A percentile compares a stretch with the other conserved stretches of the same genome.
Evolutionary conservation across 495 filamentous ascomycete genomes (phyloP).

Genomic region (Choiromyces venosus): DNA sequence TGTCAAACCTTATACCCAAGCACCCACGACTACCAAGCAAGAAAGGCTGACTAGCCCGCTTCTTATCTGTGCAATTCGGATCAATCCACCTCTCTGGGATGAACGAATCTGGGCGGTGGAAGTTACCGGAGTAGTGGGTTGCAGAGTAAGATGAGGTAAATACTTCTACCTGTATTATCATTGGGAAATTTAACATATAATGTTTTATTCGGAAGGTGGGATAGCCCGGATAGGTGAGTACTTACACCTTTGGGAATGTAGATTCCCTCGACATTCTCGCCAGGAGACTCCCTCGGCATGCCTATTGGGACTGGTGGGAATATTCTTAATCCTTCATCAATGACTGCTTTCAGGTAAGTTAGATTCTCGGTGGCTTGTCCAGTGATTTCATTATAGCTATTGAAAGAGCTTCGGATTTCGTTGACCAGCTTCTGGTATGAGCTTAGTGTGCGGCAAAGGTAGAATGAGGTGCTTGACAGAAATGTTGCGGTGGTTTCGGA

Average conservation of each 20-base stretch:
- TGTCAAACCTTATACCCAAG: constrained; percentile 42
- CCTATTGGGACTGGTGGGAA: constrained; percentile 53
- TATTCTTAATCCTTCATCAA: constrained; percentile 56
- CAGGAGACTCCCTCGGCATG: constrained; percentile 49
- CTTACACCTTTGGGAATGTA: constrained; percentile 46
- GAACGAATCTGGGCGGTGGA: constrained; percentile 48
- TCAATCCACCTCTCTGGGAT: constrained; percentile 52
- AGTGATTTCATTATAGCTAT: constrained; percentile 50
- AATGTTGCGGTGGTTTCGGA: constrained; percentile 53
- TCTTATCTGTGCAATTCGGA: constrained; percentile 40
- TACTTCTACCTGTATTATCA: constrained; percentile 39
- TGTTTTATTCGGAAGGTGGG: background rate
- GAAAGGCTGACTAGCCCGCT: constrained; percentile 45
- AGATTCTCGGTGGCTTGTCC: constrained; percentile 45
- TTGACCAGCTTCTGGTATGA: constrained; percentile 45
- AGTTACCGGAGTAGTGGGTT: constrained; percentile 47
- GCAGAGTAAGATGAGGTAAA: constrained; percentile 46
- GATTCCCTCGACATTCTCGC: constrained; percentile 45
- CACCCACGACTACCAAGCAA: constrained; percentile 43
- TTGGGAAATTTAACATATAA: background rate
- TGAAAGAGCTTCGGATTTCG: constrained; percentile 53
- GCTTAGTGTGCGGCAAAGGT: constrained; percentile 42
- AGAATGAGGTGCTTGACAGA: constrained; percentile 49
- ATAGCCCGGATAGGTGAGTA: too few relatives aligned
- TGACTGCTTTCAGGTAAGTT: constrained; percentile 53